Base-by-base conservation (phyloP, 2,329 filamentous ascomycete genomes). In the Kalmusia sp. region DNA sequence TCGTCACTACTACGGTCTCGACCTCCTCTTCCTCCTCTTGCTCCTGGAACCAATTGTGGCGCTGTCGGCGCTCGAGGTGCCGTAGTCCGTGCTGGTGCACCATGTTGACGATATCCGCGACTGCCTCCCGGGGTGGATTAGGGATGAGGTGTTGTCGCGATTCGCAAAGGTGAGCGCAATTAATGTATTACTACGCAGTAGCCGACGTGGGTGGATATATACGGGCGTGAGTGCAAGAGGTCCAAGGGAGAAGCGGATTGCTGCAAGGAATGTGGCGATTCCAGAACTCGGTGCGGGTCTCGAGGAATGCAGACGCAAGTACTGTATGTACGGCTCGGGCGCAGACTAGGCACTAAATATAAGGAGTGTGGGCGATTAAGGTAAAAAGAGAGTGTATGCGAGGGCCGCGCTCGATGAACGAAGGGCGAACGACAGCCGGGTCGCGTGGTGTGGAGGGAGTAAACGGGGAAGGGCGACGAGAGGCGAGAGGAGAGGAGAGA, bases 1-100 rank as follows among this genome's bases (percentile, higher is more conserved):
- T 75, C 0, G 83, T 85, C 39, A 83, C 76, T 66, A 84, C 82
- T 35, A 85, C 76, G 34, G 82, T 69, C 0, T 55, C 57, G 27
- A 54, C 25, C 14, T 55, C 52, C 27, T 58, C 44, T 4, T 58
- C 40, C 17, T 58, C 48, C 21, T 59, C 38, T 25, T 61, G 49
- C 1, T 60, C 52, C 2, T 64, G 39, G 24, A 61, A n/a, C n/a
- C n/a, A 38, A 47, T 52, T 54, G 22, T 60, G 31, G 40, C 56
- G 63, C 52, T 73, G 68, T 19, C 71, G 69, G 33, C 61, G 70
- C 61, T 64, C 57, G 14, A 69, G 57, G 55, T 72, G 70, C 54
- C 58, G 39, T 11, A 61, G 56, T 22, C 55, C 65, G 38, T 71
- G 61, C 44, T 65, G 62, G 48, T 62, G 62, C 24, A 51, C 49